Evolutionary conservation across 352 stramenopile species (phyloP).

Genomic region (Blastocystis sp.): DNA sequence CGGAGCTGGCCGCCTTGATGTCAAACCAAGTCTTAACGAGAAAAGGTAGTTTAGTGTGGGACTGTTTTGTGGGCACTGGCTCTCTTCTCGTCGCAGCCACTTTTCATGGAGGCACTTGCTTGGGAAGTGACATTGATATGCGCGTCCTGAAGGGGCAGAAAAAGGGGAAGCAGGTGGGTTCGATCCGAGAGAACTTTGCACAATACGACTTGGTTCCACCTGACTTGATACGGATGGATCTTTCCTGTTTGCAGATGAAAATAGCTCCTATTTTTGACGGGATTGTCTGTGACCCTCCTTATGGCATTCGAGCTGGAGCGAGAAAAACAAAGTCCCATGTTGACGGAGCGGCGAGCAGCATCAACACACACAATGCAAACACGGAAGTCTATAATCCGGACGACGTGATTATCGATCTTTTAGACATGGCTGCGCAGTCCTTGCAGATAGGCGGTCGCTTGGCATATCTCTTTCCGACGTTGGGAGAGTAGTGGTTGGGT

Average conservation of each 20-base stretch:
- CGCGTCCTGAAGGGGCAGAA: slow-evolving; percentile 84
- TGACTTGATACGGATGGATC: slow-evolving; percentile 88
- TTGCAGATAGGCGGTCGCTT: slow-evolving; percentile 73
- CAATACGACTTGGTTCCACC: slow-evolving; percentile 85
- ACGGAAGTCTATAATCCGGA: slow-evolving; percentile 87
- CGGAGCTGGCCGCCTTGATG: slow-evolving; percentile 91
- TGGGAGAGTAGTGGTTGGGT: slow-evolving; percentile 68
- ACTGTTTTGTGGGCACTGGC: slow-evolving; percentile 93
- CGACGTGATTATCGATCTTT: slow-evolving; percentile 90
- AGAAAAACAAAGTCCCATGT: slow-evolving; percentile 74
- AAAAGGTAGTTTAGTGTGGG: slow-evolving; percentile 71
- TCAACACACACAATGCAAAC: slow-evolving; percentile 82
- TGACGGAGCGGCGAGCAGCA: background rate
- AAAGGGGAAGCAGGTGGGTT: slow-evolving; percentile 66
- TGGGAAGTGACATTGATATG: slow-evolving; percentile 91
- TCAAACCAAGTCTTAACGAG: slow-evolving; percentile 68
- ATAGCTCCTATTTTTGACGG: slow-evolving; percentile 71
- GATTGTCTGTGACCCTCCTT: slow-evolving; percentile 83
- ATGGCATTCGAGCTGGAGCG: slow-evolving; percentile 84
- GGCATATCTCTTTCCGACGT: slow-evolving; percentile 78
- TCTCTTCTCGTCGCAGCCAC: slow-evolving; percentile 88
- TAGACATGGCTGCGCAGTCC: slow-evolving; percentile 79
- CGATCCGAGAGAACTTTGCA: slow-evolving; percentile 75
- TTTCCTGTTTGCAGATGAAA: slow-evolving; percentile 71
- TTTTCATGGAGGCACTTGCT: slow-evolving; percentile 78